These are phyloP conservation scores for Novymonas esmeraldas DNA, from an alignment of 208 protist species.

Conservation along the genomic window DNA sequence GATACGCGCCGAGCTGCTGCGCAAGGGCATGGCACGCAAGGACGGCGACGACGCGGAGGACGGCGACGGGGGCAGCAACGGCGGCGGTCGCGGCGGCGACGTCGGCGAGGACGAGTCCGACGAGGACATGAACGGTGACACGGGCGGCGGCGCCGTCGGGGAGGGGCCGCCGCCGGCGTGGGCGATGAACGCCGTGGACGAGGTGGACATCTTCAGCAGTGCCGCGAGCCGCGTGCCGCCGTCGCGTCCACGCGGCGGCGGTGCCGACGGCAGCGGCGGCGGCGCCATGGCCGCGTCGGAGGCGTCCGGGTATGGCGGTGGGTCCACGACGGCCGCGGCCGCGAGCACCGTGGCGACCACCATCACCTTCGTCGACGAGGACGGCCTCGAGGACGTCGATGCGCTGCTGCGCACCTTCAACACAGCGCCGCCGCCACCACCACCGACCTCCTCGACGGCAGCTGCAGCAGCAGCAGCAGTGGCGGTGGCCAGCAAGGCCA, in stretches of 20 bases:
- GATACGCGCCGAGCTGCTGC: slow-evolving; percentile 33
- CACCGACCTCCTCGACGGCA: not conserved
- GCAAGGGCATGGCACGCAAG: slow-evolving; percentile 22
- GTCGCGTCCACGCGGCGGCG: not conserved
- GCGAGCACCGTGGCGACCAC: slow-evolving; percentile 6
- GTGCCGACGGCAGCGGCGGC: too few species aligned
- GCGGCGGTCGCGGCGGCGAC: not conserved
- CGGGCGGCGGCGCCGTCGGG: not conserved
- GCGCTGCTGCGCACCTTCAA: slow-evolving; percentile 26
- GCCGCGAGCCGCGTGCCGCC: not conserved
- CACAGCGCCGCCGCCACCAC: slow-evolving; percentile 2
- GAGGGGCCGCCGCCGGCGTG: slow-evolving; percentile 23
- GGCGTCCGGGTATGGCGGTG: not conserved
- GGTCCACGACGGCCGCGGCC: slow-evolving; percentile 1
- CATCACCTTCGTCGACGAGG: slow-evolving; percentile 12
- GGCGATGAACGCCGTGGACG: slow-evolving; percentile 28
- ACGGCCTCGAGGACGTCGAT: slow-evolving; percentile 24
- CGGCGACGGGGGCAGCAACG: not conserved
- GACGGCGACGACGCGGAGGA: slow-evolving; percentile 1
- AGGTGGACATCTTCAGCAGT: slow-evolving; percentile 51
- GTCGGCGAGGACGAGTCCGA: slow-evolving; percentile 20
- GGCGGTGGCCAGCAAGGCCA: too few species aligned
- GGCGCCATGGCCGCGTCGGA: not conserved
- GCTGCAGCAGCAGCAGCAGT: too few species aligned
- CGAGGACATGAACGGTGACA: slow-evolving; percentile 17